Base-by-base conservation (phyloP, 2,329 filamentous ascomycete species). In the Setomelanomma holmii region DNA sequence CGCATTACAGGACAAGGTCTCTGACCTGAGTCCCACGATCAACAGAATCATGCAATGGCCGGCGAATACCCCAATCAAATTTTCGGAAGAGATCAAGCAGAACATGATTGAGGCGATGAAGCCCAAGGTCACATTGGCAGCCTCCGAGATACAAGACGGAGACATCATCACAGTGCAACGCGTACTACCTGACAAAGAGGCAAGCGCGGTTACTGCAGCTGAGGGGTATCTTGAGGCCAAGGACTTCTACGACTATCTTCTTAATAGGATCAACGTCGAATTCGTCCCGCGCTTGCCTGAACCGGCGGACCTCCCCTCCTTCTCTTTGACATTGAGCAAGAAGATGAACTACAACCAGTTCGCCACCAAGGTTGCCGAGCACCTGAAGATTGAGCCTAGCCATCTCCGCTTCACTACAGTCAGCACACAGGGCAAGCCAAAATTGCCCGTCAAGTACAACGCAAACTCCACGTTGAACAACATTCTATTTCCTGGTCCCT, bases 11-110 rank as follows among this genome's bases (percentile, higher is more conserved):
- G 91, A 93, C 74, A 96, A 90, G 74, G 91, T 98, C 2, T 86
- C 89, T 53, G 95, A 99, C 43, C 79, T 98, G 22, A 85, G 89
- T 4, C 86, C 90, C 1, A 77, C 85, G 23, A 97, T 99, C 53
- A 78, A 89, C 51, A 86, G 89, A 64, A 85, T 88, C 70, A 95
- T 98, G 91, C 84, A 86, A 11, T 98, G 95, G 93, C 84, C 89
- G 20, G 84, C 89, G 1, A 91, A 89, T 58, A 84, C 89, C 4
- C 80, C 85, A 3, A 84, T 89, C 54, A 82, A 84, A 64, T 83
- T 99, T 19, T 98, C 88, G 78, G 95, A 99, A 82, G 95, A 99
- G 79, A 98, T 99, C 77, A 99, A 98, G 77, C 92, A 93, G 45
- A 90, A 87, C 54, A 98, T 98, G 93, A 96, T 99, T 61, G 96